phyloP scores from a whole-genome alignment of 75 land plant genomes.

The Selaginella tamariscina region DNA sequence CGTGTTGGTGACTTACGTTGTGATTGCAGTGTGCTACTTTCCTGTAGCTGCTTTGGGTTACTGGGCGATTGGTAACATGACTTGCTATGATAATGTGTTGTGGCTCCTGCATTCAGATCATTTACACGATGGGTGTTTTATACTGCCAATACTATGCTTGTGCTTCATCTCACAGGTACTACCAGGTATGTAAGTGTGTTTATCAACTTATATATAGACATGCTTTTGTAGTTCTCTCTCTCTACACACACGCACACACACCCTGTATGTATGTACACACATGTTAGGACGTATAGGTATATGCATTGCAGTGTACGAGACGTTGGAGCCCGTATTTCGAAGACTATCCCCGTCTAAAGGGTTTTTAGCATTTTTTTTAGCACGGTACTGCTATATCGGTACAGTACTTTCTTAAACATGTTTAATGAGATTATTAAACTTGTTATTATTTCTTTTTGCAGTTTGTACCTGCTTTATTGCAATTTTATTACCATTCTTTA shows the following conservation, averaged over 20 bases:
- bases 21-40: constrained; percentile 2
- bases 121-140: background rate
- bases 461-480: background rate
- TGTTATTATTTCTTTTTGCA: background rate
- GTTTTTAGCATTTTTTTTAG: background rate
- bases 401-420: background rate
- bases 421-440: background rate
- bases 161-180: constrained; percentile 8
- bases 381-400: background rate
- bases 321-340: background rate
- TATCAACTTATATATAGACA: too few species aligned
- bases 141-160: background rate
- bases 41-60: constrained; percentile 1
- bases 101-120: background rate
- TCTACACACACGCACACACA: too few species aligned
- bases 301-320: background rate
- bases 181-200: background rate
- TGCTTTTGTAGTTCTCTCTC: too few species aligned
- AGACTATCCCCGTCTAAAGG: background rate
- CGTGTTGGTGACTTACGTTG: background rate
- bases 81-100: background rate
- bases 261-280: too few species aligned
- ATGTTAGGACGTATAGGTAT: constrained; percentile 1
- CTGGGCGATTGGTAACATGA: background rate
- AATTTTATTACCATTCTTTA: background rate